Base-by-base conservation (phyloP, 345 rosid species). In the Corchorus capsularis region DNA sequence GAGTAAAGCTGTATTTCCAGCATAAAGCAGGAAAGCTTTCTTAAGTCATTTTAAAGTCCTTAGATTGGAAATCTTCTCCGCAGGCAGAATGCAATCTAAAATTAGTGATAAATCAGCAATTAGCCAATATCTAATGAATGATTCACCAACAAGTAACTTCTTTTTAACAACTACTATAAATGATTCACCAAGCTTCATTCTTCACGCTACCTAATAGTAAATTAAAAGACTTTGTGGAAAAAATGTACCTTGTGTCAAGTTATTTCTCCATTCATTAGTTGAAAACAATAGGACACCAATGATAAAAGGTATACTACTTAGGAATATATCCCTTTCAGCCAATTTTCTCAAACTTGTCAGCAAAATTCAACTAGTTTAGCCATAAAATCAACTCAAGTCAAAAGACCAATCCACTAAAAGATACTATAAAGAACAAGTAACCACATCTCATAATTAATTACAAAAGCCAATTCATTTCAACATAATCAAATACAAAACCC, bases 341-440 rank as follows among this genome's bases (percentile, higher is more conserved):
- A 14, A 66, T 22, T 20, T 14, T 6, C 50, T 64, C 49, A 3
- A 27, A 27, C 54, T 27, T 2, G 35, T 68, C 57, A 49, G 34
- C 72, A 69, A 69, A 45, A 27, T 9, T 49, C 7, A 49, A 32
- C 22, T 15, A 47, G 47, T 11, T 68, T 68, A 47, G 27, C n/a
- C 14, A 22, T 14, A 70, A 15, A 54, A 70, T 70, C 50, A 71
- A 15, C 11, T 50, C 55, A 50, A 71, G n/a, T 54, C 50, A 34
- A 53, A 6, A 49, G 13, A 19, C 14, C 41, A 50, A 53, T 53
- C 59, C 59, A 49, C 59, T 49, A 52, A 32, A 2, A 70, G 34
- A 70, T 53, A 37, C n/a, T n/a, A 27, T n/a, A 35, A 11, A 32
- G 60, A 46, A 47, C 9, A 14, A 52, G 3, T 50, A 10, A 50